Conservation (phyloP, 2,329 filamentous ascomycete genomes). For the Fusarium falciforme region DNA sequence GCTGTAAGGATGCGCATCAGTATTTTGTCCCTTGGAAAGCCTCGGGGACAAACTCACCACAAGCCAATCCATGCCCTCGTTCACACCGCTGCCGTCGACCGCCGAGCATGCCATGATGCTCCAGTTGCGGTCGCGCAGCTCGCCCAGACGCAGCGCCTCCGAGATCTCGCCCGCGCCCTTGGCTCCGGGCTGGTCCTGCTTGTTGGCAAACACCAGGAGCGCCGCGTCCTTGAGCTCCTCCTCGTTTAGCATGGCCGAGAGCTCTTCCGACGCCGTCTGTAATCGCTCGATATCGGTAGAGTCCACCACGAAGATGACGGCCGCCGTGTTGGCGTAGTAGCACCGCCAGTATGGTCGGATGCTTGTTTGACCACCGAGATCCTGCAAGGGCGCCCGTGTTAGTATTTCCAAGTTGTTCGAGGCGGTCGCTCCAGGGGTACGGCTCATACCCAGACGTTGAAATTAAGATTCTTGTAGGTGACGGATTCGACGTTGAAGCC, state of each 20-base stretch:
- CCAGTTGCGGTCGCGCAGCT: slow-evolving; percentile 97
- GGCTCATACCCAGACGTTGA: slow-evolving; percentile 91
- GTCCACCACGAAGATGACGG: slow-evolving; percentile 98
- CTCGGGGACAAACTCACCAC: slow-evolving; percentile 71
- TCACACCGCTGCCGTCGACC: slow-evolving; percentile 93
- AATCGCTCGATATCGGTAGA: slow-evolving; percentile 97
- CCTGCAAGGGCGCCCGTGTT: slow-evolving; percentile 58
- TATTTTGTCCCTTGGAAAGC: background rate
- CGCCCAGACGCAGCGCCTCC: slow-evolving; percentile 88
- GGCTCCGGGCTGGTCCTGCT: slow-evolving; percentile 97
- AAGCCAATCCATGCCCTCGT: slow-evolving; percentile 99
- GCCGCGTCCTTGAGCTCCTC: slow-evolving; percentile 95
- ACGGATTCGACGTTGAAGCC: slow-evolving; percentile 99
- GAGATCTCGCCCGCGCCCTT: slow-evolving; percentile 98
- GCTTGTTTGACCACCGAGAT: slow-evolving; percentile 97
- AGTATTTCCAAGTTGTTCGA: slow-evolving; percentile 6
- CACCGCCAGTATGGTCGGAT: slow-evolving; percentile 99
- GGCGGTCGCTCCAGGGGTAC: background rate
- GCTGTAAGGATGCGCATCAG: slow-evolving; percentile 38
- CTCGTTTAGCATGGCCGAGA: slow-evolving; percentile 95
- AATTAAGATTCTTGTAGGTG: slow-evolving; percentile 97
- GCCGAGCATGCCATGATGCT: slow-evolving; percentile 98
- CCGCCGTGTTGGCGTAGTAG: slow-evolving; percentile 98
- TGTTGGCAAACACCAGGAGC: slow-evolving; percentile 96
- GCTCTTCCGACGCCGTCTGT: slow-evolving; percentile 90